Evolutionary conservation across 78 protist species (phyloP), one percentile per base, ranked within the genome.

Genomic region (Dictyostelium firmibasis): DNA sequence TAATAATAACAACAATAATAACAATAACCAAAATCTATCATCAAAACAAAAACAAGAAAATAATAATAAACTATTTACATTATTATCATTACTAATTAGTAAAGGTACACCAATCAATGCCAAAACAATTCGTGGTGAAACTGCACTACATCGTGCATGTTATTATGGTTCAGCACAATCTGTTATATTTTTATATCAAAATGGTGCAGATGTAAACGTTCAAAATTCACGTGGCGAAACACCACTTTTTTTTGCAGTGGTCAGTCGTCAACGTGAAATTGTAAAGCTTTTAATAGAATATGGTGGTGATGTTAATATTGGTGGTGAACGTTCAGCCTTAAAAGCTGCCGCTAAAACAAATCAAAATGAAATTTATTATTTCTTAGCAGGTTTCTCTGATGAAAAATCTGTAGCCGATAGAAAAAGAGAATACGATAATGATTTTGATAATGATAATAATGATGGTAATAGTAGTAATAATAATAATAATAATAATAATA

Each of bases 161-260:
- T 89, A 43, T 57, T 36, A 36, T 43, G 94, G 94, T 4, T 69
- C 76, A 2, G 23, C 74, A 2, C 83, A 67, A 35, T 81, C 83
- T 36, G 57, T 77, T 14, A 29, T 38, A 13, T 89, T 44, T 84
- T 85, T 89, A 43, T 44, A 81, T 16, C 69, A 78, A 20, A 41
- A 89, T 44, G 57, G 57, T 18, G 94, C 94, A 0, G 14, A 81
- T 64, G 33, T 89, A 38, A 81, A 89, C 31, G 57, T 81, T 10
- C 94, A 89, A 25, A 89, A 89, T 33, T n/a, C 29, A 2, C 86
- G 94, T 67, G 94, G 94, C 33, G 94, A 89, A 78, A 89, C 94
- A 5, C 88, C 94, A 6, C 83, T 89, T 0, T 89, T 33, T 16
- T 89, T 81, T 44, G 94, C 94, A 0, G 87, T 89, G 20, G 75